Evolutionary conservation across 176 grass and related monocot genomes (phyloP).

Genomic region (Pontederia paniculata): DNA sequence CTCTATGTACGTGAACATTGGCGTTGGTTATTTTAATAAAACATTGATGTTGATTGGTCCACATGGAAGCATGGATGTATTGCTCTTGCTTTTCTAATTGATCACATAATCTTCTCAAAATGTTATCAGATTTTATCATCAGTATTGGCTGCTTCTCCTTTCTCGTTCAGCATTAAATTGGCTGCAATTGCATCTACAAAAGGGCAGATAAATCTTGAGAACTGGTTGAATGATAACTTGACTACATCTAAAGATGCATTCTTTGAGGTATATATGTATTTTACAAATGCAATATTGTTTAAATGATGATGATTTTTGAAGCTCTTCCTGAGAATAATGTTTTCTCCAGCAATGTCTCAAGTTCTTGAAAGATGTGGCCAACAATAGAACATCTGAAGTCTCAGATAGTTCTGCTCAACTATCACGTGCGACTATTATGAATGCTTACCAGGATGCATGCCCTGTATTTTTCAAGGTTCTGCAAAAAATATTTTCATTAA

Average conservation of each 20-base stretch:
- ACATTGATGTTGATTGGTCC: too few relatives aligned
- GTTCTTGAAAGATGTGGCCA: conserved; percentile 61
- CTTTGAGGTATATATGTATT: conserved; percentile 51
- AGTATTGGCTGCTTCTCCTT: conserved; percentile 57
- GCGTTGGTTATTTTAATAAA: too few relatives aligned
- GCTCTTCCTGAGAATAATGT: not conserved
- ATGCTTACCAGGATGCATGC: conserved; percentile 46
- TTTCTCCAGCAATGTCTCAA: conserved; percentile 55
- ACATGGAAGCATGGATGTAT: too few relatives aligned
- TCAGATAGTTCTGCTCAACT: conserved; percentile 30
- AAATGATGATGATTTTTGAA: not conserved
- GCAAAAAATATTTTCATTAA: conserved; percentile 15
- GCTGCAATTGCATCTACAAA: conserved; percentile 55
- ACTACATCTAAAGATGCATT: conserved; percentile 42
- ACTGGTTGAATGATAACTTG: conserved; percentile 77
- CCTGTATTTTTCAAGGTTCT: conserved; percentile 74
- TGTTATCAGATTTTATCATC: conserved; percentile 51
- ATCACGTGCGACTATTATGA: conserved; percentile 26
- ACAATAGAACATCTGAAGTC: conserved; percentile 27
- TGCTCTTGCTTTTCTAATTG: too few relatives aligned
- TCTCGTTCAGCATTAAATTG: conserved; percentile 74
- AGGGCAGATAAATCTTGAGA: conserved; percentile 71
- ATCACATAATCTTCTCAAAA: too few relatives aligned
- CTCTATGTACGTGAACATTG: too few relatives aligned
- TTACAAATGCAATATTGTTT: not conserved